phyloP scores from a whole-genome alignment of 2,329 filamentous ascomycete genomes.

The Pseudocercospora vitis region DNA sequence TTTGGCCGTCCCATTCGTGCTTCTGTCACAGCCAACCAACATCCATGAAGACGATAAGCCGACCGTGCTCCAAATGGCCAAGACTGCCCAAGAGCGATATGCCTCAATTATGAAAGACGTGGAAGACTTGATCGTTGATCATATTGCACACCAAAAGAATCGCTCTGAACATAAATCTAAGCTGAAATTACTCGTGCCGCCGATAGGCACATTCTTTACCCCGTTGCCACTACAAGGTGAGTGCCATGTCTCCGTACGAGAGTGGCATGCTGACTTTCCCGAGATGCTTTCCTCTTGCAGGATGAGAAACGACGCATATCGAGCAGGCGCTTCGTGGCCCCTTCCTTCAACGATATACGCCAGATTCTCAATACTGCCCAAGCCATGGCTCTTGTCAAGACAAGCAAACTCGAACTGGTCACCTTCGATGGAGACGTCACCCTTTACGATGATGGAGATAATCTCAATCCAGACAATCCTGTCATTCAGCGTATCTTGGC shows the following conservation, averaged over 20 bases:
- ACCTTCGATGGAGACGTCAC: constrained; percentile 99
- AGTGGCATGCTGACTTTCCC: constrained; percentile 44
- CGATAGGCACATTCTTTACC: constrained; percentile 92
- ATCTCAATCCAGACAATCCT: constrained; percentile 71
- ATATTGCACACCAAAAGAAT: constrained; percentile 72
- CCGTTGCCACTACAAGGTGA: constrained; percentile 67
- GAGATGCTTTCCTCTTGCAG: constrained; percentile 70
- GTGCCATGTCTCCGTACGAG: constrained; percentile 40
- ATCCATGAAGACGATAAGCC: constrained; percentile 70
- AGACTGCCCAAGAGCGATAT: constrained; percentile 81
- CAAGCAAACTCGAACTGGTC: constrained; percentile 73
- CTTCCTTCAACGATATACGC: constrained; percentile 95
- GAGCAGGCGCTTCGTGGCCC: constrained; percentile 85
- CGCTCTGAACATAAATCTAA: constrained; percentile 64
- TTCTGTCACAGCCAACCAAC: constrained; percentile 91
- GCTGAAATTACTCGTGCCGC: constrained; percentile 85
- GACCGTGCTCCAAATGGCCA: constrained; percentile 64
- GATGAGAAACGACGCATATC: constrained; percentile 85
- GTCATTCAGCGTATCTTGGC: constrained; percentile 69
- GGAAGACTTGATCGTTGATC: constrained; percentile 85
- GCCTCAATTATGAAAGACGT: constrained; percentile 94
- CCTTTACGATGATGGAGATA: constrained; percentile 79
- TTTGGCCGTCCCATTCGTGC: constrained; percentile 90
- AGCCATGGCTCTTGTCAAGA: constrained; percentile 80
- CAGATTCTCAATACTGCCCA: constrained; percentile 93